phyloP scores from a whole-genome alignment of 768 basidiomycete species.

The Kwoniella bestiolae region DNA sequence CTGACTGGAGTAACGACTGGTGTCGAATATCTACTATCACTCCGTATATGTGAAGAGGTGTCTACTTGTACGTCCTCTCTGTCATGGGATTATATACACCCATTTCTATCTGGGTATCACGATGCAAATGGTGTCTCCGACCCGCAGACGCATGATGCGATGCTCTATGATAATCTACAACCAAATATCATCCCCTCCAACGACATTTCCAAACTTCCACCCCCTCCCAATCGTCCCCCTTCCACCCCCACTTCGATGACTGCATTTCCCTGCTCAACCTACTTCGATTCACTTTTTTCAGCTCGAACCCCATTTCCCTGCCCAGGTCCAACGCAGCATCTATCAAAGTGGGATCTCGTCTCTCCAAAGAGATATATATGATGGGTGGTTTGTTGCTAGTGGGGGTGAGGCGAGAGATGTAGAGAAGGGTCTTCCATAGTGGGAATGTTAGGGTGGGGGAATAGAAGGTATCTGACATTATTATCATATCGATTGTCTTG shows the following conservation, averaged over 20 bases:
- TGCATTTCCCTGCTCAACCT: conserved; percentile 69
- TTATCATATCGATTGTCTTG: conserved; percentile 74
- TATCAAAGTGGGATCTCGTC: conserved; percentile 72
- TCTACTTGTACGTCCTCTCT: too few species aligned
- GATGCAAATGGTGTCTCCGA: too few species aligned
- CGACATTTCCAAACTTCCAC: conserved; percentile 74
- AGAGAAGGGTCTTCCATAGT: conserved; percentile 70
- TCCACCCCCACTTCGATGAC: conserved; percentile 67
- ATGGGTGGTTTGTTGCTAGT: conserved; percentile 59
- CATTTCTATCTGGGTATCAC: too few species aligned
- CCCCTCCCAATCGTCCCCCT: conserved; percentile 73
- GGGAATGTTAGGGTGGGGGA: conserved; percentile 66
- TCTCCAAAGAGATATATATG: conserved; percentile 72
- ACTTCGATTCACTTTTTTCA: conserved; percentile 65
- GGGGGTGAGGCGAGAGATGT: conserved; percentile 58
- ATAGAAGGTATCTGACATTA: conserved; percentile 85
- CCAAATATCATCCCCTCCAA: conserved; percentile 3
- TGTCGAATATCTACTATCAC: too few species aligned
- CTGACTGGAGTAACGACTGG: too few species aligned
- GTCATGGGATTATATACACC: too few species aligned
- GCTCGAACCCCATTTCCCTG: conserved; percentile 62
- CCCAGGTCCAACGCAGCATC: conserved; percentile 67
- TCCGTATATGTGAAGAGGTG: too few species aligned
- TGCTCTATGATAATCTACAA: not conserved
- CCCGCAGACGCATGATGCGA: too few species aligned